phyloP scores from a whole-genome alignment of 352 stramenopile species.

The Vaucheria bursata region DNA sequence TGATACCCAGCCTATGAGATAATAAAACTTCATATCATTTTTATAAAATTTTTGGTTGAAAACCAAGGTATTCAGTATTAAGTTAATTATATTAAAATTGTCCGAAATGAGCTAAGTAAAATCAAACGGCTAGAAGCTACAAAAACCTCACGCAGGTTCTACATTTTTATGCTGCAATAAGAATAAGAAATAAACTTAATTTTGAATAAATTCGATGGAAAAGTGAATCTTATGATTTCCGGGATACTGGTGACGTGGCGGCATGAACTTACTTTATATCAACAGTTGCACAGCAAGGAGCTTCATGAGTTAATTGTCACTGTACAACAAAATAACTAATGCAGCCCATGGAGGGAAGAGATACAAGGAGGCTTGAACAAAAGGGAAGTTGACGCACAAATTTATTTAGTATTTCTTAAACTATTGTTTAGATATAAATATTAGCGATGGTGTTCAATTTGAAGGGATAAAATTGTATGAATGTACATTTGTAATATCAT shows the following conservation, averaged over 20 bases:
- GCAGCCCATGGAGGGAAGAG: no score
- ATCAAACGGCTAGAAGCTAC: not conserved
- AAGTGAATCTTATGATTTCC: no score
- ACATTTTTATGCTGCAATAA: not conserved
- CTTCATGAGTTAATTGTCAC: no score
- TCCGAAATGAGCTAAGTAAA: not conserved
- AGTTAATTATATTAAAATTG: not conserved
- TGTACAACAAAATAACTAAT: no score
- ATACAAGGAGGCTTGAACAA: not conserved
- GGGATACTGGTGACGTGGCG: no score
- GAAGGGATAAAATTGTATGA: not conserved
- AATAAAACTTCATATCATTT: not conserved
- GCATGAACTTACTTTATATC: no score
- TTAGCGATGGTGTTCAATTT: not conserved
- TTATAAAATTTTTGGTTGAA: not conserved
- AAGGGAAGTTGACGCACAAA: not conserved
- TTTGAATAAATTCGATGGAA: no score
- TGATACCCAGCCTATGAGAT: conserved; percentile 68
- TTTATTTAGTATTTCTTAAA: not conserved
- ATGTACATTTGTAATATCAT: conserved; percentile 17
- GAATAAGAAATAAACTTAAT: no score
- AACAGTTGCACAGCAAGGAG: no score
- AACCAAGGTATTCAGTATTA: not conserved
- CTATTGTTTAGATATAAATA: not conserved
- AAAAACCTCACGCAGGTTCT: not conserved